Percentiles rank a stretch among this genome's conserved stretches.
Conservation (phyloP, 2,329 filamentous ascomycete genomes). For the Penicillium sp. region DNA sequence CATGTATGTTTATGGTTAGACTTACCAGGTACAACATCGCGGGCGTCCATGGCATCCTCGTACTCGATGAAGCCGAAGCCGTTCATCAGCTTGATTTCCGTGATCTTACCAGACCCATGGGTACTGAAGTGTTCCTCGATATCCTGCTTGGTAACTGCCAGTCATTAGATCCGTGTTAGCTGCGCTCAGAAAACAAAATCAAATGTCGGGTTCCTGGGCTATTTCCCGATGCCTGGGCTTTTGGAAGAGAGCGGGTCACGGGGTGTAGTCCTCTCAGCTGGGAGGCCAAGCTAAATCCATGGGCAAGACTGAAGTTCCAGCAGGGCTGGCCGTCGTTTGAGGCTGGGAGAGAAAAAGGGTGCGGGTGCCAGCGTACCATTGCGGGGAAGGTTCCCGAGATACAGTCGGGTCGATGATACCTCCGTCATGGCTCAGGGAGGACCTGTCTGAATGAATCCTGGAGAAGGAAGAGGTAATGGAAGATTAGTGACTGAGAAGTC, state of each 20-base stretch:
- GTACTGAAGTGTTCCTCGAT: constrained; percentile 93
- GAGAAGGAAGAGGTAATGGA: constrained; percentile 1
- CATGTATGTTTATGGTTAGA: constrained; percentile 16
- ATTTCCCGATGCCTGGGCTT: background rate
- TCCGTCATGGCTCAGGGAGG: constrained; percentile 63
- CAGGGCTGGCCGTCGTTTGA: constrained; percentile 8
- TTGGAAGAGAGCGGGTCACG: constrained; percentile 7
- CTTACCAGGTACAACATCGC: constrained; percentile 96
- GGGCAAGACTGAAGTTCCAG: background rate
- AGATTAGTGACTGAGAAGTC: constrained; percentile 5
- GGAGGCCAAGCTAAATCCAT: constrained; percentile 2
- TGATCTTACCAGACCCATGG: constrained; percentile 96
- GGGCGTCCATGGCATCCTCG: constrained; percentile 96
- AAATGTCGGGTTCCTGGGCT: constrained; percentile 17
- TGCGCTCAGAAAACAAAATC: constrained; percentile 29
- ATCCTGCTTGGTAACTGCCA: constrained; percentile 88
- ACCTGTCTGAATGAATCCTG: constrained; percentile 4
- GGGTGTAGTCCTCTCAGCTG: background rate
- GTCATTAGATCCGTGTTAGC: constrained; percentile 9
- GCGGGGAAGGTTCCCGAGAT: constrained; percentile 95
- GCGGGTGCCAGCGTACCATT: constrained; percentile 68
- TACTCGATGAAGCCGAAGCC: constrained; percentile 99
- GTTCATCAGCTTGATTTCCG: constrained; percentile 99
- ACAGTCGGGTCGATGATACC: constrained; percentile 92
- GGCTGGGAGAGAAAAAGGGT: constrained; percentile 24